phyloP scores from a whole-genome alignment of 345 rosid genomes.

The Limnanthes douglasii region DNA sequence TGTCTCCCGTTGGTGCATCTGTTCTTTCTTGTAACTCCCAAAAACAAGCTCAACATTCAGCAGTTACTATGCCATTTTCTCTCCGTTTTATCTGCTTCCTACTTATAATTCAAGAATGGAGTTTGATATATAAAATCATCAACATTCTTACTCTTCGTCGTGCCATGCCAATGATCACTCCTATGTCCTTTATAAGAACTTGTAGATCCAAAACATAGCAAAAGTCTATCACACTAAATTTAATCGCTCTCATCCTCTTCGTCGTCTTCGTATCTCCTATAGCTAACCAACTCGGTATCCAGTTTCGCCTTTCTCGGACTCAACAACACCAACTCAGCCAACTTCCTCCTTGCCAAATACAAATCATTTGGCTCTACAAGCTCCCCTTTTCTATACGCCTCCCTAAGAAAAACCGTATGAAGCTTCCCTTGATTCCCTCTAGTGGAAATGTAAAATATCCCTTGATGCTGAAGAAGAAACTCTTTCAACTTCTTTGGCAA shows the following conservation, averaged over 20 bases:
- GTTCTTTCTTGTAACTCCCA: too few relatives aligned
- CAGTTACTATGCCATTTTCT: too few relatives aligned
- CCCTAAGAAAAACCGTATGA: constrained; percentile 85
- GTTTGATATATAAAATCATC: too few relatives aligned
- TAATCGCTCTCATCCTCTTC: constrained; percentile 20
- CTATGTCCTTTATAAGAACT: too few relatives aligned
- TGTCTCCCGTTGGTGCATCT: too few relatives aligned
- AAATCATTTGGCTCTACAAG: constrained; percentile 63
- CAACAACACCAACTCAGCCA: constrained; percentile 61
- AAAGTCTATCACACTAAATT: background rate
- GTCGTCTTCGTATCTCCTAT: constrained; percentile 23
- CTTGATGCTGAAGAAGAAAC: constrained; percentile 83
- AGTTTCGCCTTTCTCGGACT: constrained; percentile 60
- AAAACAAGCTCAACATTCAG: too few relatives aligned
- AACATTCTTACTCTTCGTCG: too few relatives aligned
- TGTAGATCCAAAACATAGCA: too few relatives aligned
- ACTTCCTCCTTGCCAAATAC: constrained; percentile 69
- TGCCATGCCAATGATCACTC: too few relatives aligned
- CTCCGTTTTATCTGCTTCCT: too few relatives aligned
- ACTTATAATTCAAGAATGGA: too few relatives aligned
- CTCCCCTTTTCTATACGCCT: constrained; percentile 72
- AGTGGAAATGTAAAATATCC: constrained; percentile 81
- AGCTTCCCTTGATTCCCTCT: constrained; percentile 94
- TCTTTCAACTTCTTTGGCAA: constrained; percentile 82
- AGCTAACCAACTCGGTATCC: constrained; percentile 51